Evolutionary conservation across 495 filamentous ascomycete genomes (phyloP).

Genomic region (Penicillium paxilli): DNA sequence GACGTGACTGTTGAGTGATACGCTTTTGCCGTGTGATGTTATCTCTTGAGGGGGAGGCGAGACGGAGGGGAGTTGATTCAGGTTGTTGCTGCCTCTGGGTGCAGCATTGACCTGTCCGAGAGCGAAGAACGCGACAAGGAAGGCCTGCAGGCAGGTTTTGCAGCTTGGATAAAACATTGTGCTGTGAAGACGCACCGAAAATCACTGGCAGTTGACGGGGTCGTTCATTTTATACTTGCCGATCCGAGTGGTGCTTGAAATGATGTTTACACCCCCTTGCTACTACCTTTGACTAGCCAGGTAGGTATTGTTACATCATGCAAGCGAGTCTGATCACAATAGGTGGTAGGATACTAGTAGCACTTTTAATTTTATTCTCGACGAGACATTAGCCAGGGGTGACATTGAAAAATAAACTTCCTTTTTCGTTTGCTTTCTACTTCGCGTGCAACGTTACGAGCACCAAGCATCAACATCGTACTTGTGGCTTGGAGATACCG

Average conservation of each 20-base stretch:
- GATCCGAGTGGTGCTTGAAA: not conserved
- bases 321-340: not conserved
- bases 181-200: not conserved
- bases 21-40: not conserved
- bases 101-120: conserved; percentile 8
- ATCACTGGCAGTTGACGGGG: not conserved
- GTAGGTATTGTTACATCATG: conserved; percentile 18
- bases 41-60: conserved; percentile 15
- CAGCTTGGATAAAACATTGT: conserved; percentile 4
- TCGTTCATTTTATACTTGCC: not conserved
- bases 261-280: not conserved
- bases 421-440: not conserved
- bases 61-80: not conserved
- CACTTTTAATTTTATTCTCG: not conserved
- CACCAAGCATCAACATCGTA: not conserved
- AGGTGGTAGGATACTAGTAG: conserved; percentile 6
- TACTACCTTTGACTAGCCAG: not conserved
- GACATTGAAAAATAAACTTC: conserved; percentile 1
- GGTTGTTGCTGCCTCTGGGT: not conserved
- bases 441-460: conserved; percentile 2
- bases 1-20: conserved; percentile 7
- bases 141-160: conserved; percentile 6
- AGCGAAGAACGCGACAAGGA: conserved; percentile 3
- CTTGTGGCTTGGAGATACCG: not conserved
- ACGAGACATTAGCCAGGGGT: conserved; percentile 1